A percentile compares a stretch with the other conserved stretches of the same genome.
These are phyloP conservation scores for Cryptococcus jaspeensis DNA, from an alignment of 1,284 basidiomycete genomes.

Conservation along the genomic window DNA sequence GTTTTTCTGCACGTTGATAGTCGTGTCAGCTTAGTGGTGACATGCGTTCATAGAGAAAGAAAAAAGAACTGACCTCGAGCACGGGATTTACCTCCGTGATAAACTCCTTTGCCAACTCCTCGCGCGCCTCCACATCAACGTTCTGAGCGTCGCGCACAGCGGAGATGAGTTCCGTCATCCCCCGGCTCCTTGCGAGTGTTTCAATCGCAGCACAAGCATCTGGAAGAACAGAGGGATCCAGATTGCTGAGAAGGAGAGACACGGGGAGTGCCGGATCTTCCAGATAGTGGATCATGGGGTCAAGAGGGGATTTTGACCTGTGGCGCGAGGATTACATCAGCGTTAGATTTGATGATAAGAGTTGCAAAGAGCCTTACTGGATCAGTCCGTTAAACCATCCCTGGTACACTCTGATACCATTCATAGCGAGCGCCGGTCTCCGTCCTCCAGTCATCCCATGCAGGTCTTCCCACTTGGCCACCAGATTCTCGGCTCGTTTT, in stretches of 20 bases:
- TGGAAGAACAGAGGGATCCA: slow-evolving; percentile 30
- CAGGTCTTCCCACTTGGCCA: slow-evolving; percentile 36
- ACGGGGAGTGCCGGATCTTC: slow-evolving; percentile 14
- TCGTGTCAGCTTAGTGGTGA: too few species aligned
- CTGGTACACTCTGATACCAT: slow-evolving; percentile 46
- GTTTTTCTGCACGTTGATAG: too few species aligned
- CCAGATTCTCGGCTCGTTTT: slow-evolving; percentile 25
- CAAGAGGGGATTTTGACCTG: slow-evolving; percentile 32
- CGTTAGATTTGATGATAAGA: background rate
- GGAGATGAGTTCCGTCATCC: slow-evolving; percentile 19
- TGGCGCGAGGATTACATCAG: background rate
- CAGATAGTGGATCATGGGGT: slow-evolving; percentile 36
- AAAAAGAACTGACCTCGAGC: slow-evolving; percentile 22
- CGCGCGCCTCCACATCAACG: slow-evolving; percentile 29
- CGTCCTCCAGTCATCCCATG: slow-evolving; percentile 3
- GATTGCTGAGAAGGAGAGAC: slow-evolving; percentile 22
- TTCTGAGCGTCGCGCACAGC: slow-evolving; percentile 26
- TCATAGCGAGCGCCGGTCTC: too few species aligned
- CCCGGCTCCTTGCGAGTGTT: slow-evolving; percentile 20
- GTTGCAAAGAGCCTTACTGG: slow-evolving; percentile 24
- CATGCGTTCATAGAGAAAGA: background rate
- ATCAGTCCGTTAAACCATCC: slow-evolving; percentile 44
- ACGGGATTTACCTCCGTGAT: slow-evolving; percentile 42
- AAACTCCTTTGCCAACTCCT: slow-evolving; percentile 23
- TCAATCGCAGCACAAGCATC: slow-evolving; percentile 30